Evolutionary conservation across 2,329 filamentous ascomycete genomes (phyloP).

Genomic region (Ascochyta viciae-villosae): DNA sequence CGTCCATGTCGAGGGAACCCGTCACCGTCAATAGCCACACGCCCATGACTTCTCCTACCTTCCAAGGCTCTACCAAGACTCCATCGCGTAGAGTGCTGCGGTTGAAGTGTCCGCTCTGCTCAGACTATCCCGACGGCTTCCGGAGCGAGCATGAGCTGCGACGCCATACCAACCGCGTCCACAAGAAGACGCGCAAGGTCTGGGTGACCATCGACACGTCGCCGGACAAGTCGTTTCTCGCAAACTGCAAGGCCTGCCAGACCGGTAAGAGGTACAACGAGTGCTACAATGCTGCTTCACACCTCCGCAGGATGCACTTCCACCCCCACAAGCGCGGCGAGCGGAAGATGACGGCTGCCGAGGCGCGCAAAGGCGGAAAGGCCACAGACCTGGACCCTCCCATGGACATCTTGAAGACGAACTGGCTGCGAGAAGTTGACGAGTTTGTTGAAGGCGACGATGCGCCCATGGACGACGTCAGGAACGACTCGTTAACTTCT

Average conservation of each 20-base stretch:
- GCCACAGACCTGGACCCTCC: slow-evolving; percentile 62
- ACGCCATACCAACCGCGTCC: slow-evolving; percentile 67
- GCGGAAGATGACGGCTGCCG: slow-evolving; percentile 63
- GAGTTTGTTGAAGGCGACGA: slow-evolving; percentile 49
- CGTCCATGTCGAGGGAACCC: slow-evolving; percentile 36
- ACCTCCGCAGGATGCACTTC: slow-evolving; percentile 88
- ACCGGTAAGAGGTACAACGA: slow-evolving; percentile 81
- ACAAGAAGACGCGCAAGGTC: slow-evolving; percentile 66
- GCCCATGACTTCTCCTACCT: slow-evolving; percentile 43
- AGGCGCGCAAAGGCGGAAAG: slow-evolving; percentile 66
- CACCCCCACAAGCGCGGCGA: slow-evolving; percentile 66
- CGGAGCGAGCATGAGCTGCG: slow-evolving; percentile 78
- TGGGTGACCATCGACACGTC: slow-evolving; percentile 70
- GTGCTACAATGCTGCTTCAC: slow-evolving; percentile 93
- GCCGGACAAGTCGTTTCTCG: slow-evolving; percentile 69
- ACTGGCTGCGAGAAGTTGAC: slow-evolving; percentile 65
- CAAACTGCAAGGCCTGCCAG: slow-evolving; percentile 83
- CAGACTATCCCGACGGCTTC: slow-evolving; percentile 78
- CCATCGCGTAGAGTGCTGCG: slow-evolving; percentile 43
- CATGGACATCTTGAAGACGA: slow-evolving; percentile 65
- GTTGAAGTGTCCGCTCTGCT: slow-evolving; percentile 68
- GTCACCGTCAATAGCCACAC: slow-evolving; percentile 36
- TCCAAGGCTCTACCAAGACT: slow-evolving; percentile 37
- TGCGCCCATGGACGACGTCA: slow-evolving; percentile 29
- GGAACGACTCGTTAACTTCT: slow-evolving; percentile 28